Evolutionary conservation across 306 rosid species (phyloP).

Genomic region (Purshia tridentata): DNA sequence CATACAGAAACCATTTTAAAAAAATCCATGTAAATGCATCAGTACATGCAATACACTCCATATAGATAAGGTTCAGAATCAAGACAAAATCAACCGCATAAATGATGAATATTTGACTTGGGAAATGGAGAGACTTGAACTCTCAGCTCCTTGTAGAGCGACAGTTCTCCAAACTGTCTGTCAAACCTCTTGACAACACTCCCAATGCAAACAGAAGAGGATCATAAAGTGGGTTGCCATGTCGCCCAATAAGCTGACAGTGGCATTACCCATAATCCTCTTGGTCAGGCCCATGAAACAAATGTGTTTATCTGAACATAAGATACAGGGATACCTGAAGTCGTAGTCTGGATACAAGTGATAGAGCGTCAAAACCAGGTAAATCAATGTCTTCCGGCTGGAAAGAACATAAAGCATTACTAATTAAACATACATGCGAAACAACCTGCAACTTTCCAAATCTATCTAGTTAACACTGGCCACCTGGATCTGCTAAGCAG

Average conservation of each 20-base stretch:
- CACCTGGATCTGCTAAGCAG: slow-evolving; percentile 77
- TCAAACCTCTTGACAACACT: slow-evolving; percentile 99
- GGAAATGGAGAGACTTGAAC: slow-evolving; percentile 99
- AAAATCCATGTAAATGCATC: slow-evolving; percentile 11
- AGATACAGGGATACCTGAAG: slow-evolving; percentile 83
- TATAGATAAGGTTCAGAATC: not conserved
- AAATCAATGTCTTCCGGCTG: slow-evolving; percentile 96
- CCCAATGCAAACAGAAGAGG: slow-evolving; percentile 65
- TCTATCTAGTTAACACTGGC: slow-evolving; percentile 29
- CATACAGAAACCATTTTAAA: slow-evolving; percentile 24
- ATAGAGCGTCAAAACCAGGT: slow-evolving; percentile 84
- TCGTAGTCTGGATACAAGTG: slow-evolving; percentile 96
- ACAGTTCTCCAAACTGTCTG: slow-evolving; percentile 86
- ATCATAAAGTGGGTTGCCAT: slow-evolving; percentile 92
- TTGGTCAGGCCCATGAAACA: slow-evolving; percentile 24
- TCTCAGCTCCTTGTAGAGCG: slow-evolving; percentile 97
- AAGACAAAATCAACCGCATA: slow-evolving; percentile 26
- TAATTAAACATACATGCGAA: slow-evolving; percentile 28
- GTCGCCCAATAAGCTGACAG: slow-evolving; percentile 95
- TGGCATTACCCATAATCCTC: slow-evolving; percentile 99
- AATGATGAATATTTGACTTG: slow-evolving; percentile 43
- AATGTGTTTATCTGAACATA: slow-evolving; percentile 21
- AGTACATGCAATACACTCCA: not conserved
- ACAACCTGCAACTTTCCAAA: slow-evolving; percentile 30
- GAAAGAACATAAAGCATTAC: slow-evolving; percentile 35